Conservation (phyloP, 257 asterid species). For the Ehretia macrophylla region DNA sequence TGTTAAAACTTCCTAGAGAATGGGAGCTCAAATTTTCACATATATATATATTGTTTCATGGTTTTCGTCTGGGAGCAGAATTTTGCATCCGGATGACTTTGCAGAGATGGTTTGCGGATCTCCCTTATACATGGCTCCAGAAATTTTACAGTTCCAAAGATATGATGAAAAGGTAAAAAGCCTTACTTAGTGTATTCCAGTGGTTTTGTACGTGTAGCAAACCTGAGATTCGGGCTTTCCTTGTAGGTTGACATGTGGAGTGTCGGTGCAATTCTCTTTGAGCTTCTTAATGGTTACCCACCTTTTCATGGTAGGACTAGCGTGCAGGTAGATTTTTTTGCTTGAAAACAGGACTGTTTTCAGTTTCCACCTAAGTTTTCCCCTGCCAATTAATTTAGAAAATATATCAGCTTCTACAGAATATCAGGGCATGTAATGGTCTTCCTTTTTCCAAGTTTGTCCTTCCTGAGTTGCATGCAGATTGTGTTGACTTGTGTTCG, state of each 20-base stretch:
- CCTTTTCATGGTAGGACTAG: constrained; percentile 47
- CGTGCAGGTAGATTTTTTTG: constrained; percentile 36
- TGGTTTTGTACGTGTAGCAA: too few species aligned
- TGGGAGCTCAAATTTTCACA: background rate
- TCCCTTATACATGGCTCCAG: constrained; percentile 59
- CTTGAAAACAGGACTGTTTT: background rate
- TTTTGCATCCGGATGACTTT: constrained; percentile 31
- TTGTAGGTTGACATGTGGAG: constrained; percentile 60
- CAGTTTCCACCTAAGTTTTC: constrained; percentile 1
- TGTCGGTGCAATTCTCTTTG: constrained; percentile 50
- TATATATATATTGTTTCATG: constrained; percentile 3
- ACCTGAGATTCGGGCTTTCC: background rate
- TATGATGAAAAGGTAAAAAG: constrained; percentile 40
- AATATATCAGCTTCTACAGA: constrained; percentile 40
- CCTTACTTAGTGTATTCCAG: background rate
- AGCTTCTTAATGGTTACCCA: constrained; percentile 53
- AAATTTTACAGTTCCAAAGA: constrained; percentile 47
- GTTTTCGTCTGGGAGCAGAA: constrained; percentile 25
- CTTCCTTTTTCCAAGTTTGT: constrained; percentile 35
- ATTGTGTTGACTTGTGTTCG: constrained; percentile 39
- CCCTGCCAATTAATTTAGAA: background rate
- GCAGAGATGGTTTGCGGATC: constrained; percentile 50
- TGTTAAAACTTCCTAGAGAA: background rate
- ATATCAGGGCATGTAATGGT: constrained; percentile 32
- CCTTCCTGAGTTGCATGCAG: constrained; percentile 35